Evolutionary conservation across 2,329 filamentous ascomycete species (phyloP), one percentile per base, ranked within the genome.

Genomic region (Calycina marina): DNA sequence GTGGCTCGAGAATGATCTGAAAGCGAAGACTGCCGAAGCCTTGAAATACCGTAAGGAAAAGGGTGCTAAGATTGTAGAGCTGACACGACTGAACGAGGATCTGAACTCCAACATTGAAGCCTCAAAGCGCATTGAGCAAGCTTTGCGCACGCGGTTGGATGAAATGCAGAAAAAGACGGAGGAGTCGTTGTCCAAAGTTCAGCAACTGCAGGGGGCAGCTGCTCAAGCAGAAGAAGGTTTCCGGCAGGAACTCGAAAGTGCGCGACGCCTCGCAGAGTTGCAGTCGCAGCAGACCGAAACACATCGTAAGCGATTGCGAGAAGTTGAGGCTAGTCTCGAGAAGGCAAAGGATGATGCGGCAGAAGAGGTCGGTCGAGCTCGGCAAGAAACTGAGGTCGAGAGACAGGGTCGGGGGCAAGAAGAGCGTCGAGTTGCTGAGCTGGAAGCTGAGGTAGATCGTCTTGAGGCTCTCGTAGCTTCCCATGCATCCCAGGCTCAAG

Each of bases 41-140:
- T 70, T 88, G 43, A 93, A 86, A 50, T 88, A 81, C 56, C 75
- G 90, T 41, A 96, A 93, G 52, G 90, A 98, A 53, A 96, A 94
- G 65, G 82, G 82, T 40, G 77, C 84, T 2, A 79, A 82, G 24
- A 83, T 96, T 45, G 72, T 85, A 6, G 82, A 92, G 48, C 70
- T 98, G 16, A 82, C 94, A 56, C 80, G 85, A 32, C 72, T 80
- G 39, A 81, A 88, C 44, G 88, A 96, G 45, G 90, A 98, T 44
- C 73, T 79, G 27, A 76, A 69, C 41, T 77, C 80, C 13, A 77
- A 70, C 18, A 68, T 85, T 32, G 84, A 93, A 34, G 69, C 78
- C 6, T 61, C 93, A 14, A 78, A 79, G 50, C 77, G 81, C 24
- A 81, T 74, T 24, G 86, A 94, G 51, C 73, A 81, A 38, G 71